Base-by-base conservation (phyloP, 2,329 filamentous ascomycete genomes). In the Sporothrix pallida region DNA sequence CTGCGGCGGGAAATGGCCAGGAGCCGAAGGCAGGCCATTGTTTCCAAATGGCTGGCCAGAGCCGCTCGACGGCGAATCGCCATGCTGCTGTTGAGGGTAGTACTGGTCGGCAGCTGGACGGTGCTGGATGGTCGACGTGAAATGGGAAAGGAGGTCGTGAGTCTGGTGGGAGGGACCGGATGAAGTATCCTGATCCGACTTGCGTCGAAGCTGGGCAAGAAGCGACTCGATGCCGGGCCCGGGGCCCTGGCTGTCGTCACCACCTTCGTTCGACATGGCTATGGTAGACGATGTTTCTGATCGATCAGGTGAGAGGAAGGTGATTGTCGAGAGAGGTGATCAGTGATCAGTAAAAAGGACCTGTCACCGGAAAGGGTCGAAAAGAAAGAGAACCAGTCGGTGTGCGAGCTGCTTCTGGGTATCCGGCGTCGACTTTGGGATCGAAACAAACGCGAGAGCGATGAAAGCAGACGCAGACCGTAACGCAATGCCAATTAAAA, bases 131-230 rank as follows among this genome's bases (percentile, higher is more conserved):
- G 56, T 60, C n/a, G 70, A 42, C 46, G 71, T 54, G 13, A 72
- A 81, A 56, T 80, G 79, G 17, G 81, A 80, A 48, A 81, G 76
- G 5, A 81, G 72, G 44, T 82, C 79, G 73, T 80, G 76, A n/a
- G 77, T 69, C 50, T 76, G 73, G 58, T 68, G 37, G 60, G 73
- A 75, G 42, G 76, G 75, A 31, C 79, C 74, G n/a, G 78, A 76
- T 2, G 67, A 44, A 10, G 75, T 42, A 15, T 78, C 78, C 60
- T 79, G 78, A 67, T 78, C 77, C 3, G 80, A 80, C 75, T 81
- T 81, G 54, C 79, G 78, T 63, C 81, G 81, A 1, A 83, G 80
- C 78, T 82, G 84, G 75, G 82, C 83, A 69, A 84, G 81, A 72
- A 86, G 82, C 15, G 83, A 81, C 74, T 84, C 81, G 69, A 85